Evolutionary conservation across 169 alveolate genomes (phyloP), one percentile per base, ranked within the genome.

Genomic region (Eimeria praecox): DNA sequence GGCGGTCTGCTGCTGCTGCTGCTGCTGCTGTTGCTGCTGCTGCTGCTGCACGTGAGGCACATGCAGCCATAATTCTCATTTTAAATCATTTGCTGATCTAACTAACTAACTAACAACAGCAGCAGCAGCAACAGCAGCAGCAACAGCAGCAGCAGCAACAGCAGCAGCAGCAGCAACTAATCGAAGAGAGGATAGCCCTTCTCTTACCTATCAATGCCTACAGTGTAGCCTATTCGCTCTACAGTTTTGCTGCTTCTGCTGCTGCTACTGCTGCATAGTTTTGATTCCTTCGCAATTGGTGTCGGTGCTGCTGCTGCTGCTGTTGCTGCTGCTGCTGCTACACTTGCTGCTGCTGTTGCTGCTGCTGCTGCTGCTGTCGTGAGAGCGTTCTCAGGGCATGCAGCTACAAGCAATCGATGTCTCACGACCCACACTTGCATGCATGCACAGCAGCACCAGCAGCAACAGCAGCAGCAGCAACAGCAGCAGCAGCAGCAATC

Each of bases 1-100:
- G 75, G 22, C 2, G 22, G 14, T 33, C 69, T 49, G 75, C 91
- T 83, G 71, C 75, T 83, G 91, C 91, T n/a, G 54, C 75, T 83
- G 91, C 91, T n/a, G 54, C 75, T 83, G 91, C 91, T n/a, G 54
- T n/a, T n/a, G n/a, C n/a, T n/a, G n/a, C 69, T 49, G 75, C 91
- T 83, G 71, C 75, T 83, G 91, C 91, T n/a, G 54, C 75, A 54
- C 54, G 91, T 30, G 75, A 30, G 91, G 64, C 56, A 40, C 46
- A 52, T 9, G 91, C 77, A 52, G 91, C 91, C 59, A 40, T 40
- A 16, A 49, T 49, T 52, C 75, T 49, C 91, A 83, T 83, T 54
- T 27, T 33, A 35, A 3, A 18, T 35, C 75, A 30, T 30, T 16
- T 54, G 54, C 27, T 3, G 77, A 62, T 54, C 30, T 56, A 33